Percentiles rank a stretch among this genome's conserved stretches.
Conservation (phyloP, 345 rosid genomes). For the Mangifera indica region DNA sequence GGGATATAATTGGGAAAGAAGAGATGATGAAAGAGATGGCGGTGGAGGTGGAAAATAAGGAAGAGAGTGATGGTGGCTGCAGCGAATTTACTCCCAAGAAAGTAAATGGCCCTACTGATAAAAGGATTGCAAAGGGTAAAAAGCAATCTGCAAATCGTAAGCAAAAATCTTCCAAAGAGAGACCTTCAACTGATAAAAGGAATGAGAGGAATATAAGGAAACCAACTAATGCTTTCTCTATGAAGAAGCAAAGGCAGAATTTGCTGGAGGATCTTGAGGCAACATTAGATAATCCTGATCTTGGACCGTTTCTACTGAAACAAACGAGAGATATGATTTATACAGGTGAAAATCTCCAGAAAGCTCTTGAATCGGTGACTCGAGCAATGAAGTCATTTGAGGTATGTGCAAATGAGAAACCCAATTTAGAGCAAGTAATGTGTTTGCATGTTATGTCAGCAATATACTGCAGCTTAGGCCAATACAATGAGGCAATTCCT, state of each 20-base stretch:
- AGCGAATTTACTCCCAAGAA: slow-evolving; percentile 32
- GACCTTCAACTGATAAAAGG: slow-evolving; percentile 33
- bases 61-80: slow-evolving; percentile 26
- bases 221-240: slow-evolving; percentile 21
- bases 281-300: slow-evolving; percentile 49
- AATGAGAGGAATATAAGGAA: slow-evolving; percentile 37
- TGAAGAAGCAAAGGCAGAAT: slow-evolving; percentile 44
- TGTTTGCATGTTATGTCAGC: slow-evolving; percentile 79
- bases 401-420: slow-evolving; percentile 46
- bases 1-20: slow-evolving; percentile 45
- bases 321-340: slow-evolving; percentile 65
- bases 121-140: slow-evolving; percentile 21
- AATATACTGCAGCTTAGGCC: slow-evolving; percentile 63
- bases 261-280: slow-evolving; percentile 34
- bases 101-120: slow-evolving; percentile 24
- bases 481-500: slow-evolving; percentile 63
- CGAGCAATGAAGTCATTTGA: slow-evolving; percentile 68
- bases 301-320: slow-evolving; percentile 71
- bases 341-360: slow-evolving; percentile 63
- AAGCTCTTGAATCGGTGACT: slow-evolving; percentile 62
- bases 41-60: slow-evolving; percentile 41
- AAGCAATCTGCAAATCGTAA: slow-evolving; percentile 29
- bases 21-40: slow-evolving; percentile 57
- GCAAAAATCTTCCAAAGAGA: slow-evolving; percentile 31
- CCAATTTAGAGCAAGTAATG: slow-evolving; percentile 69